Percentiles rank a stretch among this genome's conserved stretches.
These are phyloP conservation scores for Nadsonia starkeyi-henricii DNA, from an alignment of 1,139 yeast genomes.

Conservation along the genomic window DNA sequence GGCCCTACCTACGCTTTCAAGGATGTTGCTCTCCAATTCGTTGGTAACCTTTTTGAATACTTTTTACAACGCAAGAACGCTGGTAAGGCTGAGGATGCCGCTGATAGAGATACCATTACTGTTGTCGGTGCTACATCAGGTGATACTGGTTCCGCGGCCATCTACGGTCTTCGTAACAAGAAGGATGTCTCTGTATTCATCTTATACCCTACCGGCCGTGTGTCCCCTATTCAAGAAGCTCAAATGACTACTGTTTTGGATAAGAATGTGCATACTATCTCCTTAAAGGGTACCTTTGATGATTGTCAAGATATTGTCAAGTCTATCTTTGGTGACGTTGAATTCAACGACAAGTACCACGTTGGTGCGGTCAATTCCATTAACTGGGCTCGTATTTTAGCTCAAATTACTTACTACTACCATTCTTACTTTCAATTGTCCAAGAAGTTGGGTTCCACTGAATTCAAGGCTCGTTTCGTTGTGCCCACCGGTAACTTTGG, in stretches of 20 bases:
- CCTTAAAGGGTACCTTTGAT: constrained; percentile 92
- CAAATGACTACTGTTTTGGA: constrained; percentile 98
- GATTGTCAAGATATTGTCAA: constrained; percentile 97
- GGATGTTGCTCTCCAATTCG: constrained; percentile 95
- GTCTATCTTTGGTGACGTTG: constrained; percentile 77
- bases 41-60: constrained; percentile 90
- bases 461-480: constrained; percentile 48
- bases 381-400: constrained; percentile 97
- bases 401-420: constrained; percentile 94
- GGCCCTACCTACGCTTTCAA: constrained; percentile 99
- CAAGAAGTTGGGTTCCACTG: constrained; percentile 26
- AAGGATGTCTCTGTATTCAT: constrained; percentile 94
- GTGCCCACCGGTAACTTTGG: constrained; percentile 98
- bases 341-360: constrained; percentile 78
- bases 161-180: constrained; percentile 91
- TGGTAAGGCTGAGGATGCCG: constrained; percentile 37
- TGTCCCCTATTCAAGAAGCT: constrained; percentile 93
- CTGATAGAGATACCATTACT: constrained; percentile 65
- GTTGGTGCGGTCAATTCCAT: constrained; percentile 97
- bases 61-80: constrained; percentile 69
- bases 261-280: constrained; percentile 81
- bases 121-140: constrained; percentile 99
- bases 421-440: constrained; percentile 71
- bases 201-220: constrained; percentile 92
- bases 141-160: constrained; percentile 98